These are phyloP conservation scores for Ilex aquifolium DNA, from an alignment of 257 asterid species.

Conservation along the genomic window DNA sequence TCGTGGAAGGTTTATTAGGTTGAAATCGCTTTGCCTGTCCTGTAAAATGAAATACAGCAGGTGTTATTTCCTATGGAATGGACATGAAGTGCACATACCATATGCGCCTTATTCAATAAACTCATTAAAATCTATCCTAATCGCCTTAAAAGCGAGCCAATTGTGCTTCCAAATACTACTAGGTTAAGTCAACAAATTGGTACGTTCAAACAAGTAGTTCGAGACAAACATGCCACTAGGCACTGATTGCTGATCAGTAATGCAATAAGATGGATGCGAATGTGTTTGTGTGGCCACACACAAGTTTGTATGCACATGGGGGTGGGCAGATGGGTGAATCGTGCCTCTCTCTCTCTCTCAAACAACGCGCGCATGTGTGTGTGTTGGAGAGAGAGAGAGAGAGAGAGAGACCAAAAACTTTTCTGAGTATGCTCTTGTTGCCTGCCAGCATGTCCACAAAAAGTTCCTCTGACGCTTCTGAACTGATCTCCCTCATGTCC, in stretches of 20 bases:
- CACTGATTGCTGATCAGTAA: too few species aligned
- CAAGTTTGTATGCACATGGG: background rate
- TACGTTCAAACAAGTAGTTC: too few species aligned
- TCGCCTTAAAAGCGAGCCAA: too few species aligned
- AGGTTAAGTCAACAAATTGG: too few species aligned
- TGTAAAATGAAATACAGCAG: constrained; percentile 25
- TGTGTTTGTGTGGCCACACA: too few species aligned
- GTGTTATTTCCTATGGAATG: background rate
- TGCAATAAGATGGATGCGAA: too few species aligned
- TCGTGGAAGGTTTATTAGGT: constrained; percentile 85
- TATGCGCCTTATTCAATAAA: too few species aligned
- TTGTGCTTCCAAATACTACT: too few species aligned
- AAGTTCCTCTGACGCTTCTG: constrained; percentile 56
- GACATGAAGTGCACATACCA: too few species aligned
- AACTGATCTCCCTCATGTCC: constrained; percentile 59
- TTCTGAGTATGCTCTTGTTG: constrained; percentile 70
- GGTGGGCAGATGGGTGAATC: background rate
- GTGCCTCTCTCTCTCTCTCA: too few species aligned
- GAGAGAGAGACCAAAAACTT: constrained; percentile 66
- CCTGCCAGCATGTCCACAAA: constrained; percentile 55
- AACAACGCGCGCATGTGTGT: background rate
- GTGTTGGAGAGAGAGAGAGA: constrained; percentile 1
- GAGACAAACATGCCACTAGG: too few species aligned
- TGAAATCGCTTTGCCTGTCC: constrained; percentile 85
- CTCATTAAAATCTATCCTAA: too few species aligned